phyloP scores from a whole-genome alignment of 2,329 filamentous ascomycete genomes.

The Chrysoporthe cubensis region DNA sequence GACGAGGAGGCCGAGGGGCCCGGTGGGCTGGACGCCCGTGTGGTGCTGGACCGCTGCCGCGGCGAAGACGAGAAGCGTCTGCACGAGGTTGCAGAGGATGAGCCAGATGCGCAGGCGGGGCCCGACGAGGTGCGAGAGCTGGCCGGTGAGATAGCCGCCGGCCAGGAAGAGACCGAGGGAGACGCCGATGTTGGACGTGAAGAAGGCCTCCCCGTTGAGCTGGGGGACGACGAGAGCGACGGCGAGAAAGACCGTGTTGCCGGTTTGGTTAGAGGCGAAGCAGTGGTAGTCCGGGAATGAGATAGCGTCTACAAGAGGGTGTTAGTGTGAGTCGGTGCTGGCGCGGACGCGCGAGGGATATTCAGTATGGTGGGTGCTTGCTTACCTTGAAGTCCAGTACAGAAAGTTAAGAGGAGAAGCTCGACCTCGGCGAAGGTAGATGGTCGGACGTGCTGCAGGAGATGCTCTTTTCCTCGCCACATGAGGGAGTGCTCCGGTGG shows the following conservation, averaged over 20 bases:
- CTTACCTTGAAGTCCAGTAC: constrained; percentile 54
- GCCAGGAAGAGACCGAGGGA: constrained; percentile 60
- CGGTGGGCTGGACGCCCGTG: constrained; percentile 42
- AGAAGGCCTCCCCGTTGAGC: constrained; percentile 52
- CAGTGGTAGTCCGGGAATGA: constrained; percentile 65
- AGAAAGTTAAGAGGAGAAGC: constrained; percentile 52
- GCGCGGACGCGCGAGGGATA: neutral
- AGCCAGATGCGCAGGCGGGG: constrained; percentile 57
- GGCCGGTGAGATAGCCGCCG: constrained; percentile 59
- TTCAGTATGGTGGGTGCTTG: neutral
- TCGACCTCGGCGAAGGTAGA: constrained; percentile 50
- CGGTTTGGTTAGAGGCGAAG: constrained; percentile 68
- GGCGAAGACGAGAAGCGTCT: constrained; percentile 57
- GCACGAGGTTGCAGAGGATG: constrained; percentile 56
- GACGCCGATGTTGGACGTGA: constrained; percentile 57
- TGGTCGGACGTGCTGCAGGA: constrained; percentile 41
- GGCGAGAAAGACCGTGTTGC: constrained; percentile 64
- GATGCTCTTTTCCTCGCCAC: constrained; percentile 34
- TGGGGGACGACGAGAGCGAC: constrained; percentile 55
- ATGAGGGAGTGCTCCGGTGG: constrained; percentile 15
- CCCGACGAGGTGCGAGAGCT: constrained; percentile 57
- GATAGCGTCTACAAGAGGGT: constrained; percentile 50
- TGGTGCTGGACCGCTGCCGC: constrained; percentile 54
- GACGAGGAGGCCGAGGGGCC: constrained; percentile 46
- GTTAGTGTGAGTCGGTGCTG: neutral